phyloP scores from a whole-genome alignment of 2,329 filamentous ascomycete species.

The Hymenoscyphus infarciens region DNA sequence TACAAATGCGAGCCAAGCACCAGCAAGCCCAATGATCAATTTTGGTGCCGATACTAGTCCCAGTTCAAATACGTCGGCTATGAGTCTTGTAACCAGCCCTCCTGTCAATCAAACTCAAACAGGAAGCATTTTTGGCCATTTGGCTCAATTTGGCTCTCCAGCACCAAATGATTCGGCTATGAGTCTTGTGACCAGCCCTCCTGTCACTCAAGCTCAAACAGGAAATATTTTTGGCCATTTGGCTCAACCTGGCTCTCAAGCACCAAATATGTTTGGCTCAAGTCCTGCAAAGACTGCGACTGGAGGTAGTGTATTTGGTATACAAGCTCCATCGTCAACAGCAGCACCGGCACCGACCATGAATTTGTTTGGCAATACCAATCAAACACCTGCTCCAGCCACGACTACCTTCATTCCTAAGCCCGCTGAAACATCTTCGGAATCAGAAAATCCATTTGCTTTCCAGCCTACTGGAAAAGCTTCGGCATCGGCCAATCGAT shows the following conservation, averaged over 20 bases:
- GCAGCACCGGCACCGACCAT: background rate
- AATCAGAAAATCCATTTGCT: too few relatives aligned
- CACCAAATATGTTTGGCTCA: background rate
- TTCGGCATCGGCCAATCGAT: too few relatives aligned
- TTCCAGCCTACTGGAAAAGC: too few relatives aligned
- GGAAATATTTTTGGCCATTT: background rate
- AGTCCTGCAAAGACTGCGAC: background rate
- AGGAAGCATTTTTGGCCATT: background rate
- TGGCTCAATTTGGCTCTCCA: background rate
- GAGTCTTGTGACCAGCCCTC: background rate
- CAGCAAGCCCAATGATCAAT: background rate
- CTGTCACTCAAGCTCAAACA: background rate
- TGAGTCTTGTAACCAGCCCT: background rate
- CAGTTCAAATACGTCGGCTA: background rate
- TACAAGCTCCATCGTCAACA: background rate
- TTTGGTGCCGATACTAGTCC: background rate
- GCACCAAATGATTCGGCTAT: background rate
- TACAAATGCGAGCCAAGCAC: slow-evolving; percentile 1
- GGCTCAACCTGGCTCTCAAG: background rate
- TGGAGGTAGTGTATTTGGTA: background rate
- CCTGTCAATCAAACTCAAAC: background rate
- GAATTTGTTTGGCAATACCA: background rate
- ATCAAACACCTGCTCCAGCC: too few relatives aligned
- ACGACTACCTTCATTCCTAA: too few relatives aligned
- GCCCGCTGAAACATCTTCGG: too few relatives aligned